Conservation (phyloP, 768 basidiomycete species). For the Tricholoma saponaceum region DNA sequence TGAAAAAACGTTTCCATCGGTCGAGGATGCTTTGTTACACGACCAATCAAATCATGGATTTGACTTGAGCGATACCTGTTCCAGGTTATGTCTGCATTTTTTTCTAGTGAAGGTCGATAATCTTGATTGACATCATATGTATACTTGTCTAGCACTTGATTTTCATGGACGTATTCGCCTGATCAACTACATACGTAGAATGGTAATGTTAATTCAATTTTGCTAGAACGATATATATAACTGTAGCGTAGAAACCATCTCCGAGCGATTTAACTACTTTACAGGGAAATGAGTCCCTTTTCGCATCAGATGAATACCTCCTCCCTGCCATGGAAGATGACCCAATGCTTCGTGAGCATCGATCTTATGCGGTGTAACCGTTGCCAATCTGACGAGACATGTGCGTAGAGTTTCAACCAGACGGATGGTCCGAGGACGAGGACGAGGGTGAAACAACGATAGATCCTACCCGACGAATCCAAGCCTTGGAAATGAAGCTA, state of each 20-base stretch:
- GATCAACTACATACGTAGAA: conserved; percentile 83
- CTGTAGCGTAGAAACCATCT: conserved; percentile 45
- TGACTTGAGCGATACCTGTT: conserved; percentile 50
- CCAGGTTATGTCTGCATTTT: conserved; percentile 48
- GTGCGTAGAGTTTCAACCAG: conserved; percentile 54
- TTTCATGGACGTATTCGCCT: conserved; percentile 75
- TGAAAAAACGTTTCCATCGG: conserved; percentile 53
- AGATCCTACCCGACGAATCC: conserved; percentile 44
- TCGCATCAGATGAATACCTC: conserved; percentile 76
- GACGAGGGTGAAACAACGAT: conserved; percentile 38
- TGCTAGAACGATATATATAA: conserved; percentile 1
- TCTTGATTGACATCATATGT: conserved; percentile 5
- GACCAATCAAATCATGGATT: conserved; percentile 62
- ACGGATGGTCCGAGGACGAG: conserved; percentile 78
- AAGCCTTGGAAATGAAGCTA: conserved; percentile 59
- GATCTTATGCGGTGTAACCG: background rate
- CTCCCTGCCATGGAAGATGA: conserved; percentile 83
- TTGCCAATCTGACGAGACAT: conserved; percentile 6
- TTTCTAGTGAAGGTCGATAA: background rate
- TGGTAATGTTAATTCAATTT: conserved; percentile 35
- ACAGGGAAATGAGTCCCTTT: conserved; percentile 56
- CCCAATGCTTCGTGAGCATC: conserved; percentile 75
- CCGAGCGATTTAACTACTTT: conserved; percentile 41
- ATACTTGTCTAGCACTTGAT: conserved; percentile 54
- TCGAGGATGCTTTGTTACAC: conserved; percentile 53